Percentiles rank a stretch among this genome's conserved stretches.
Conservation (phyloP, 2,329 filamentous ascomycete species). For the Chaetomium globosum region DNA sequence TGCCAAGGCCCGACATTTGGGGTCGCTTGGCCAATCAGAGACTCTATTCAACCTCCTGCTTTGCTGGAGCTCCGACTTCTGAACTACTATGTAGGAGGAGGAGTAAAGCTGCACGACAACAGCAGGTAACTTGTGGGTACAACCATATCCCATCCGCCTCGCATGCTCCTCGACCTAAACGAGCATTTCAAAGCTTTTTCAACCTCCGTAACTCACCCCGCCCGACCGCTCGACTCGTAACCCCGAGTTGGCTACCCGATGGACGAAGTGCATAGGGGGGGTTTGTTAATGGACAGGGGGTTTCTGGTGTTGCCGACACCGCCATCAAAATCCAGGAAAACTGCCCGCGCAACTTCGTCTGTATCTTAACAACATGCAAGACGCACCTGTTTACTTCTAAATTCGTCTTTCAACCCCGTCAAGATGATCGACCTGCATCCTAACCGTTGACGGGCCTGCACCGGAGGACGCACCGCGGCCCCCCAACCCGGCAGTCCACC, state of each 20-base stretch:
- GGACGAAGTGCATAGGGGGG: too few species aligned
- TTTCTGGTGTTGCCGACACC: background rate
- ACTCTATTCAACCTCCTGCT: slow-evolving; percentile 15
- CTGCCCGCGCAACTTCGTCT: background rate
- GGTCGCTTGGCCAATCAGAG: slow-evolving; percentile 16
- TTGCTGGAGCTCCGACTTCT: slow-evolving; percentile 23
- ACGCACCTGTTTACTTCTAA: background rate
- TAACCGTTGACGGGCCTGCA: background rate
- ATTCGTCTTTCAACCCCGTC: background rate
- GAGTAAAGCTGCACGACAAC: background rate
- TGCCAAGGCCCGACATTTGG: slow-evolving; percentile 29
- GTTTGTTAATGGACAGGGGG: too few species aligned
- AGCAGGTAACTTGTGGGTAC: background rate
- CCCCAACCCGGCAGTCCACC: background rate
- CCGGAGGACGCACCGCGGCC: background rate
- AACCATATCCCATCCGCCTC: background rate
- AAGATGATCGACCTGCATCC: slow-evolving; percentile 4
- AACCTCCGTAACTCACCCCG: background rate
- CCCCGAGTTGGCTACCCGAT: too few species aligned
- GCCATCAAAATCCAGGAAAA: background rate
- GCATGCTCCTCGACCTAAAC: background rate
- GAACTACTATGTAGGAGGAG: background rate
- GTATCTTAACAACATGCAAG: background rate
- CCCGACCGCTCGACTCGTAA: background rate
- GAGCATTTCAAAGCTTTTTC: background rate